phyloP scores from a whole-genome alignment of 768 basidiomycete species.

The Mycena venus region DNA sequence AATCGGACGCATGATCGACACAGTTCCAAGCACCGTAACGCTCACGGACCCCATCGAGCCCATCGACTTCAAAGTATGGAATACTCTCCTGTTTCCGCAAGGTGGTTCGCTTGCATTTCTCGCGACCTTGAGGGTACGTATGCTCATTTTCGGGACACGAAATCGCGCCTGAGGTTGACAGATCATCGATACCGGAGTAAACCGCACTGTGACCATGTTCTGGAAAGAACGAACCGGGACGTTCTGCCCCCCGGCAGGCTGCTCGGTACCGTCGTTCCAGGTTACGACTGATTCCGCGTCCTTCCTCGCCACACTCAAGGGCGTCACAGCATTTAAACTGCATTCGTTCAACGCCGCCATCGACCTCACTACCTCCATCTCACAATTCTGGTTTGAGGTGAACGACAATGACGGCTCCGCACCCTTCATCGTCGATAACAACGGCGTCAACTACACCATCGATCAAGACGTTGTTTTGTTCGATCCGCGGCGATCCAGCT shows the following conservation, averaged over 20 bases:
- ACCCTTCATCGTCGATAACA: background rate
- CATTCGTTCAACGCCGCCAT: background rate
- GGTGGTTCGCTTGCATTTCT: constrained; percentile 10
- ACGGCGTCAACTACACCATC: background rate
- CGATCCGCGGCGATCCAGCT: background rate
- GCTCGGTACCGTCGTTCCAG: background rate
- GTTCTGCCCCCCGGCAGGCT: background rate
- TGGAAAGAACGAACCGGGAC: constrained; percentile 17
- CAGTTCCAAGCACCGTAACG: constrained; percentile 29
- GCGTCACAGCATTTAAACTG: background rate
- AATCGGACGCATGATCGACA: constrained; percentile 30
- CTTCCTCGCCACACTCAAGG: background rate
- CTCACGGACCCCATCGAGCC: constrained; percentile 29
- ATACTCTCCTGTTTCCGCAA: constrained; percentile 1
- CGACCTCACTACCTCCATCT: background rate
- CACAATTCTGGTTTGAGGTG: background rate
- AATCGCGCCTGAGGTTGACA: background rate
- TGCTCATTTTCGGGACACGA: background rate
- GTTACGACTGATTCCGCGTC: background rate
- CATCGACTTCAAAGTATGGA: constrained; percentile 5
- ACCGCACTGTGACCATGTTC: constrained; percentile 9
- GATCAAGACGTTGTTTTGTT: background rate
- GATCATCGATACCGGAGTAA: background rate
- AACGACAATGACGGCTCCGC: background rate
- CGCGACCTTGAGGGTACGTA: background rate